phyloP scores from a whole-genome alignment of 1,284 basidiomycete species.

The Naganishia liquefaciens region DNA sequence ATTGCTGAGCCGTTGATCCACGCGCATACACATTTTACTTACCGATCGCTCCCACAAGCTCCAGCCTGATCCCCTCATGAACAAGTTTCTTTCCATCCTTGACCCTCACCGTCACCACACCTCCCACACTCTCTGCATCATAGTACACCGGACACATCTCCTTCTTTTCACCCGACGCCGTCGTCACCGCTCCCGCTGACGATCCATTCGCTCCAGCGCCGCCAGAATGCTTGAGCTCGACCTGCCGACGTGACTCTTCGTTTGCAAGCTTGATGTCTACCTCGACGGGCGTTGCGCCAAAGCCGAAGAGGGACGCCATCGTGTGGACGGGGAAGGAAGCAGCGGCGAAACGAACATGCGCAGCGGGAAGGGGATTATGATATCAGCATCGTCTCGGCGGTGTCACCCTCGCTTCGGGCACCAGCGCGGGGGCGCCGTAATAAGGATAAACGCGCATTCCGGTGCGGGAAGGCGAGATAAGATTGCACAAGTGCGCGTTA shows the following conservation, averaged over 20 bases:
- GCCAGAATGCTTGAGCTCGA: constrained; percentile 57
- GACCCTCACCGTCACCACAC: constrained; percentile 83
- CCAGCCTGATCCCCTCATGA: constrained; percentile 97
- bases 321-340: neutral
- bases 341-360: neutral
- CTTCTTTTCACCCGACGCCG: constrained; percentile 72
- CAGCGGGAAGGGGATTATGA: neutral
- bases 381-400: neutral
- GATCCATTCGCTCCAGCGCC: constrained; percentile 34
- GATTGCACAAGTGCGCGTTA: no score
- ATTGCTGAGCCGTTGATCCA: neutral
- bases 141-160: constrained; percentile 89
- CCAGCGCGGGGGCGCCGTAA: no score
- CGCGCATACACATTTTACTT: constrained; percentile 39
- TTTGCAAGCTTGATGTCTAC: constrained; percentile 84
- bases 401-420: neutral
- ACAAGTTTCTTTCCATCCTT: constrained; percentile 92
- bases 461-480: neutral
- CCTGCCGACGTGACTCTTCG: constrained; percentile 79
- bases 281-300: constrained; percentile 79
- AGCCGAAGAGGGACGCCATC: constrained; percentile 85
- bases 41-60: constrained; percentile 97
- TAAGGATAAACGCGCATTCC: neutral
- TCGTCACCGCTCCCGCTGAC: constrained; percentile 45
- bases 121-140: constrained; percentile 85